Base-by-base conservation (phyloP, 306 rosid genomes). In the Erythrophleum fordii region DNA sequence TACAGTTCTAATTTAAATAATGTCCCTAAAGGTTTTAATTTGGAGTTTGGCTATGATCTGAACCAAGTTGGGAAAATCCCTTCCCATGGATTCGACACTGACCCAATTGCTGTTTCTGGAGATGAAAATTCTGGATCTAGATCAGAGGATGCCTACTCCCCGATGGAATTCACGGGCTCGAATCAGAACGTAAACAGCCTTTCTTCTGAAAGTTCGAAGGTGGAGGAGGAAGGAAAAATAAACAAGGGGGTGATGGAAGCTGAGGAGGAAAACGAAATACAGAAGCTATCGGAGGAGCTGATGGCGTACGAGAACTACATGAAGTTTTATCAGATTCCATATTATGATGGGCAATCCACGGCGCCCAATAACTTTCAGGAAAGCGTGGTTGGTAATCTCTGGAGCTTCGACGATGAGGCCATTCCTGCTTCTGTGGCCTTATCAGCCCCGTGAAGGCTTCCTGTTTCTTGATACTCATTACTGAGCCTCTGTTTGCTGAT, bases 311-410 rank as follows among this genome's bases (percentile, higher is more conserved):
- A 95, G 86, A 86, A 84, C 65, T 85, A 44, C 85, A 92, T 95
- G 97, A 95, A 89, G 78, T 95, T 95, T 52, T 92, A 87, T 84
- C 91, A 95, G 90, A 83, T 92, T 84, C 98, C 97, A 0, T 95
- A 85, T 85, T 87, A 91, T 35, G 97, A 92, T 45, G 97, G 94
- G 1, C 88, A 92, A 44, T 95, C 95, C 0, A 23, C 49, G 28
- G 77, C 90, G 11, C 80, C 84, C 9, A 88, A 65, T 75, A 22
- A 73, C 42, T 73, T 77, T 14, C 92, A 87, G 83, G 97, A 91
- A 79, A 86, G 84, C 62, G 62, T 87, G 23, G 88, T 92, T 16
- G 93, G 87, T 16, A 87, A 88, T 56, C 93, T 95, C 26, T 95
- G 98, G 98, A 87, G 88, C 91, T 95, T 95, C 78, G 93, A 86